Conservation (phyloP, 345 rosid genomes). For the Draba incana region DNA sequence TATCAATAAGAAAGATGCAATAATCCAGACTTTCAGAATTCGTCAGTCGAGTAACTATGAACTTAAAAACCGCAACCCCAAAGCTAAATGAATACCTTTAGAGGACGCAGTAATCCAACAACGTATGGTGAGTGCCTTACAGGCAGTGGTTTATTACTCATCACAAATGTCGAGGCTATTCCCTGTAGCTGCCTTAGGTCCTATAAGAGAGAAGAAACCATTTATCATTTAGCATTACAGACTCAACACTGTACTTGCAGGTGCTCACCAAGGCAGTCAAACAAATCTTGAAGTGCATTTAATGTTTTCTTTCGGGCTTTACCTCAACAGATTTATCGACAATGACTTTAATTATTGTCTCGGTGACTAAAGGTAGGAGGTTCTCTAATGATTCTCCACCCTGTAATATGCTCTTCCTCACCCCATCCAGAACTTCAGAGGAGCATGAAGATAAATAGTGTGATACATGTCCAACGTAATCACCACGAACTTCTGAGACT, state of each 20-base stretch:
- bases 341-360: slow-evolving; percentile 61
- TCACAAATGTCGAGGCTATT: slow-evolving; percentile 86
- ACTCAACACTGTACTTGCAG: slow-evolving; percentile 13
- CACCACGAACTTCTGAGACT: slow-evolving; percentile 67
- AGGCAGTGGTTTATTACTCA: slow-evolving; percentile 96
- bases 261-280: neutral
- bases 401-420: slow-evolving; percentile 74
- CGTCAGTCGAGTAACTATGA: slow-evolving; percentile 26
- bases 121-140: slow-evolving; percentile 90
- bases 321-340: slow-evolving; percentile 95
- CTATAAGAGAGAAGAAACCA: slow-evolving; percentile 45
- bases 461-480: slow-evolving; percentile 63
- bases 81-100: slow-evolving; percentile 61
- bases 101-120: slow-evolving; percentile 70
- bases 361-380: slow-evolving; percentile 57
- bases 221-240: slow-evolving; percentile 9
- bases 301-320: slow-evolving; percentile 28
- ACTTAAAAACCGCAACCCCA: neutral
- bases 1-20: slow-evolving; percentile 29
- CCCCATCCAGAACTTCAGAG: slow-evolving; percentile 61
- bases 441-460: slow-evolving; percentile 75
- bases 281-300: slow-evolving; percentile 15
- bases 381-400: slow-evolving; percentile 66
- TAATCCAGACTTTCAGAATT: slow-evolving; percentile 14
- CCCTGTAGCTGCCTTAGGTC: slow-evolving; percentile 88